Base-by-base conservation (phyloP, 495 filamentous ascomycete genomes). In the Aspergillus funiculosus region DNA sequence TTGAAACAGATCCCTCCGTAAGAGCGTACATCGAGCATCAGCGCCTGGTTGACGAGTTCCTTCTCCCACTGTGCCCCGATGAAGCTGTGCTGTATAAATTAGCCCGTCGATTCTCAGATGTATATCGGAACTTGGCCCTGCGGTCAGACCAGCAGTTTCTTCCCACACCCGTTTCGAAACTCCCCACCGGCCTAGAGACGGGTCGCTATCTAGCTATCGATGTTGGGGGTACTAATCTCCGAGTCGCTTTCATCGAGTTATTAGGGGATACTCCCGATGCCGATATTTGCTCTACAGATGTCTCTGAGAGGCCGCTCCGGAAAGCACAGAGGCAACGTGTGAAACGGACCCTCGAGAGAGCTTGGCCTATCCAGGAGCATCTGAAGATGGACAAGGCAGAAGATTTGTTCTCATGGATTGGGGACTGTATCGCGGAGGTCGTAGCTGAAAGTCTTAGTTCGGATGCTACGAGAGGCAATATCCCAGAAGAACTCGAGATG, bases 301-400 rank as follows among this genome's bases (percentile, higher is more conserved):
- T 61, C 5, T 61, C 61, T 11, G 63, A 69, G 44, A 59, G 61
- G 27, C 67, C 69, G 8, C 65, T 73, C 39, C 62, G 67, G 35
- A 73, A 71, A 50, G 69, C 69, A 7, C 71, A 70, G 51, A 57
- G 63, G 30, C 61, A 72, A 48, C 73, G 75, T 29, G 72, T 84
- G 37, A 71, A 68, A 58, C 70, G 82, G 26, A 76, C 76, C 0
- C 63, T 86, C 27, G 86, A 89, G 59, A 79, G 74, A 43, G 76
- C 76, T 44, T 94, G 87, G 87, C 81, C 81, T 1, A 90, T 94
- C 37, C 76, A 79, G 29, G 84, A 92, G 19, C 77, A 87, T 55
- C 68, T 92, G 37, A 90, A 90, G 56, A 82, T 77, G 61, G 78
- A 86, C 41, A 78, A 86, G 37, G 81, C 83, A 2, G 84, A 88